Conservation (phyloP, 129 eudicot genomes). For the Artemisia annua region DNA sequence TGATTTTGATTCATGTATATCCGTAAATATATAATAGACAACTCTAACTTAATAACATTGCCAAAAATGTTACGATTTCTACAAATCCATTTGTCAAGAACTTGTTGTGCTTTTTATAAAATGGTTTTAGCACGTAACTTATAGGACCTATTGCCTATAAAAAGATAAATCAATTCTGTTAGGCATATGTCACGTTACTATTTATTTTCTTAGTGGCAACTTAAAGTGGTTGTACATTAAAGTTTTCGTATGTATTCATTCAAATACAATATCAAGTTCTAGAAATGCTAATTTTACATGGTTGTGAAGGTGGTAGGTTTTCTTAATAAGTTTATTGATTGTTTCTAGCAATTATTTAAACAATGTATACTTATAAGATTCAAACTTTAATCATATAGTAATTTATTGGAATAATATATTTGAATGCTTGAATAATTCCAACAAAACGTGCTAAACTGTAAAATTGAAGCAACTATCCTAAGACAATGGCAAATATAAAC, state of each 20-base stretch:
- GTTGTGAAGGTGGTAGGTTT: too few species aligned
- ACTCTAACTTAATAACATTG: not conserved
- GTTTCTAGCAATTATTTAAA: not conserved
- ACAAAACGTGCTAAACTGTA: not conserved
- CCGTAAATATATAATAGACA: too few species aligned
- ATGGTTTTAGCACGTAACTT: too few species aligned
- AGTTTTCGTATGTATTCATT: too few species aligned
- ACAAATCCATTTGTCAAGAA: too few species aligned
- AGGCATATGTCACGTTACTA: not conserved
- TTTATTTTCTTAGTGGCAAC: not conserved
- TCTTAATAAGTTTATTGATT: not conserved
- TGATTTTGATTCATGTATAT: too few species aligned
- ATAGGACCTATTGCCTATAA: too few species aligned
- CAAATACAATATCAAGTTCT: too few species aligned
- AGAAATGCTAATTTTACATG: too few species aligned
- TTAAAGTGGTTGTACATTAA: not conserved
- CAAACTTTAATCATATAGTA: too few species aligned
- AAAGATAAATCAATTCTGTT: not conserved
- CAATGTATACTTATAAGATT: too few species aligned
- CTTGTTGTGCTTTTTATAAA: too few species aligned
- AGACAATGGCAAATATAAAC: constrained; percentile 8
- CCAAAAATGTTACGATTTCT: not conserved
- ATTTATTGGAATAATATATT: not conserved
- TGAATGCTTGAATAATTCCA: not conserved
- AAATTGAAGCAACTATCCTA: not conserved